Percentiles rank a stretch among this genome's conserved stretches.
These are phyloP conservation scores for Xylariaceae sp. DNA, from an alignment of 2,329 filamentous ascomycete genomes.

Conservation along the genomic window DNA sequence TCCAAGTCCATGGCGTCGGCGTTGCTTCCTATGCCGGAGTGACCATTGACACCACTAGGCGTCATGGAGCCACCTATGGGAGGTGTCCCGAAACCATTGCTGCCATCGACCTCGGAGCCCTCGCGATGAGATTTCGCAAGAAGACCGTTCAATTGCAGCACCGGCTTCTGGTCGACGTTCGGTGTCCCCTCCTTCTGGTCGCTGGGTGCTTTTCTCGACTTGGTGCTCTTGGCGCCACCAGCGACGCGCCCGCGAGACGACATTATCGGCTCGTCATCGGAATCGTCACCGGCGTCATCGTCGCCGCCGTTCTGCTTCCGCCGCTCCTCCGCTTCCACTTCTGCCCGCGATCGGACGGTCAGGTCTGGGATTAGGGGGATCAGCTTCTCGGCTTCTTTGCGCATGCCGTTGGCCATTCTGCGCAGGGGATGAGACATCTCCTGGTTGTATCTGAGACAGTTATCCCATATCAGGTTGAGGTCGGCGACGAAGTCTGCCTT, in stretches of 20 bases:
- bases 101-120: constrained; percentile 80
- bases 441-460: constrained; percentile 93
- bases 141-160: constrained; percentile 60
- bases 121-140: constrained; percentile 54
- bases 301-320: constrained; percentile 81
- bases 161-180: constrained; percentile 66
- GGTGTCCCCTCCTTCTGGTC: constrained; percentile 77
- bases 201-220: constrained; percentile 67
- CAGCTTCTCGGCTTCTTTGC: constrained; percentile 94
- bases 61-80: constrained; percentile 70
- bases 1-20: constrained; percentile 85
- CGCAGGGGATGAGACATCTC: constrained; percentile 81
- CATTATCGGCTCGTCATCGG: constrained; percentile 97
- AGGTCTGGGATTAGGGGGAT: constrained; percentile 94
- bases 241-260: constrained; percentile 89
- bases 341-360: constrained; percentile 80
- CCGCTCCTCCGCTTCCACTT: constrained; percentile 84
- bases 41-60: constrained; percentile 64
- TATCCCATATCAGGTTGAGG: constrained; percentile 92
- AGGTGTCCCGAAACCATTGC: constrained; percentile 82
- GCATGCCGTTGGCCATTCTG: constrained; percentile 93
- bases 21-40: constrained; percentile 64
- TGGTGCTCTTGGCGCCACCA: constrained; percentile 71
- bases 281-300: constrained; percentile 80
- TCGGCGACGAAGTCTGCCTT: constrained; percentile 95